These are phyloP conservation scores for Blastocystis sp. DNA, from an alignment of 352 stramenopile genomes.

Conservation along the genomic window DNA sequence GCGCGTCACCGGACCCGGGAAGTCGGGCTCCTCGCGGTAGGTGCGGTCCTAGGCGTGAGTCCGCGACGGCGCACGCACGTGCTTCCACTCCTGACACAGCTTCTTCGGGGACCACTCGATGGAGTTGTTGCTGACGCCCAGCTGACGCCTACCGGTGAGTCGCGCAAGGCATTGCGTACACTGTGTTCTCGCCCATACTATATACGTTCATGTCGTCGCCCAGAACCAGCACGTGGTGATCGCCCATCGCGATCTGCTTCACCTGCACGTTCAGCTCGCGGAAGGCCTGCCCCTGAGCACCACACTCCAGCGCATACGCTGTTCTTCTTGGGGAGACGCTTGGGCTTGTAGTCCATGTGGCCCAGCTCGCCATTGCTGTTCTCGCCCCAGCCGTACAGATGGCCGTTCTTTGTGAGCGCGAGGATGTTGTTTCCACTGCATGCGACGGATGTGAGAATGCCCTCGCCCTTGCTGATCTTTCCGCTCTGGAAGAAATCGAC, in stretches of 20 bases:
- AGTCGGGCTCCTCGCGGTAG: constrained; percentile 21
- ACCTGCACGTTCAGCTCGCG: constrained; percentile 69
- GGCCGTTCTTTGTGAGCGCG: constrained; percentile 21
- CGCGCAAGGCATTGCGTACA: background rate
- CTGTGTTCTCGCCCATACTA: constrained; percentile 57
- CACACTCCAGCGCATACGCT: background rate
- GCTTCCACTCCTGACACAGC: constrained; percentile 60
- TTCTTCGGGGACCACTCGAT: constrained; percentile 39
- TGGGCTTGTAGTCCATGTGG: constrained; percentile 63
- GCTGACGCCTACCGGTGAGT: constrained; percentile 14
- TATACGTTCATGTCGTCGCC: constrained; percentile 31
- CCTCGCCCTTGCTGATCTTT: constrained; percentile 67
- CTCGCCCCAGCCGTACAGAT: constrained; percentile 64
- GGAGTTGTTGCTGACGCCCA: constrained; percentile 53
- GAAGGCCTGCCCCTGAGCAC: constrained; percentile 15
- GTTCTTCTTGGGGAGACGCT: constrained; percentile 69
- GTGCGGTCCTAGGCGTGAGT: constrained; percentile 25
- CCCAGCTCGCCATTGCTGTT: constrained; percentile 57
- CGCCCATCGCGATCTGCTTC: constrained; percentile 28
- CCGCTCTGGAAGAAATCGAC: constrained; percentile 59
- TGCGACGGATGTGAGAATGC: background rate
- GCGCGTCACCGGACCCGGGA: background rate
- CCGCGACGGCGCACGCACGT: background rate
- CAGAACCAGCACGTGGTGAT: constrained; percentile 52
- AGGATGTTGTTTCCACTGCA: constrained; percentile 19